These are phyloP conservation scores for Trichoderma breve DNA, from an alignment of 2,329 filamentous ascomycete species.

Conservation along the genomic window DNA sequence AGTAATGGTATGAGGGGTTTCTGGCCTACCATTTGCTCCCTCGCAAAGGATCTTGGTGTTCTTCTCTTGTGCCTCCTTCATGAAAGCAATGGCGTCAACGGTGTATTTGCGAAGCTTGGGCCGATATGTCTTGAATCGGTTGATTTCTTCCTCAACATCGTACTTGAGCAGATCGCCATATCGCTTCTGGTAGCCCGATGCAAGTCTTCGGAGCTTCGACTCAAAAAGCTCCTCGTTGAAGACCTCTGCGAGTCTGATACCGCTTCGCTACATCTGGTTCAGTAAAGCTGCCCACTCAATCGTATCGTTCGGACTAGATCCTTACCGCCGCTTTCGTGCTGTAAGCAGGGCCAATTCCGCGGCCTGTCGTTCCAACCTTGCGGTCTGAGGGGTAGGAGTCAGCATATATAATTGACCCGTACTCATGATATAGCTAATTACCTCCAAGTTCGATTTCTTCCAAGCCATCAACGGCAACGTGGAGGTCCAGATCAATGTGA, in stretches of 20 bases:
- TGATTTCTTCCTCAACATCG: constrained; percentile 69
- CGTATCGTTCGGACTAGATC: background rate
- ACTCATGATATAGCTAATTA: background rate
- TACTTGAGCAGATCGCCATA: constrained; percentile 65
- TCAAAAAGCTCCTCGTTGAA: constrained; percentile 67
- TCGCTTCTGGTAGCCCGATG: constrained; percentile 59
- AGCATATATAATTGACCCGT: background rate
- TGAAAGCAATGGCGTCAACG: constrained; percentile 65
- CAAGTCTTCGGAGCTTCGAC: constrained; percentile 60
- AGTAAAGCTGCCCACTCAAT: constrained; percentile 10
- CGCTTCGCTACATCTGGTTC: constrained; percentile 51
- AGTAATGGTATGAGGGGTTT: background rate
- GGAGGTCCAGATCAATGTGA: constrained; percentile 64
- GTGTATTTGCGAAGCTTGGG: constrained; percentile 57
- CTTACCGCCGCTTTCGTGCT: constrained; percentile 29
- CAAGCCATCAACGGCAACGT: constrained; percentile 66
- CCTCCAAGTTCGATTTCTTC: constrained; percentile 55
- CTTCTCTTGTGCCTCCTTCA: constrained; percentile 58
- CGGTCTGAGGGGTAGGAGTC: constrained; percentile 21
- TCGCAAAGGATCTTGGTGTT: constrained; percentile 64
- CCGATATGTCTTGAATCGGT: constrained; percentile 58
- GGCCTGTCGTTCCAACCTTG: constrained; percentile 39
- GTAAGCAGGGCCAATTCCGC: constrained; percentile 42
- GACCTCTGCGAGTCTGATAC: constrained; percentile 65
- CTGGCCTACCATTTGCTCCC: constrained; percentile 47